phyloP scores from a whole-genome alignment of 2,329 filamentous ascomycete species.

The Hypoxylon rubiginosum region DNA sequence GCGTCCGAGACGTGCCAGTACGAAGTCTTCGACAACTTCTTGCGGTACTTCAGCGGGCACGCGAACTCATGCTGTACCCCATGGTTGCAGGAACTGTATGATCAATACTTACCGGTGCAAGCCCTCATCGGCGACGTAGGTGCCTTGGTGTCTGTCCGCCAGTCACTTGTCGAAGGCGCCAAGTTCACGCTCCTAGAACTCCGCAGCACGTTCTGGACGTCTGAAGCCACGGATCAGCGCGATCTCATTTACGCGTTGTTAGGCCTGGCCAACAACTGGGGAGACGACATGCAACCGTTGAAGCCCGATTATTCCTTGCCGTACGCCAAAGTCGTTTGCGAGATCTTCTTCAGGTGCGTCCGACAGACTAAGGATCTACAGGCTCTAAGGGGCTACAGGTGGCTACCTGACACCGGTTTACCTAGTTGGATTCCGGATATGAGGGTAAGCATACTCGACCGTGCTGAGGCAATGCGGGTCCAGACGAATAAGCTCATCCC shows the following conservation, averaged over 20 bases:
- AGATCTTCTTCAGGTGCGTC: slow-evolving; percentile 12
- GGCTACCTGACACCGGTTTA: neutral
- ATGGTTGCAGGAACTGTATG: neutral
- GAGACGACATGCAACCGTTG: neutral
- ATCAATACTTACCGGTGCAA: neutral
- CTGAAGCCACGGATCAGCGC: slow-evolving; percentile 19
- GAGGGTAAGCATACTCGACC: neutral
- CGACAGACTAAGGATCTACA: slow-evolving; percentile 1
- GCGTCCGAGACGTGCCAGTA: slow-evolving; percentile 13
- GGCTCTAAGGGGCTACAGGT: slow-evolving; percentile 5
- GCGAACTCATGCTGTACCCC: slow-evolving; percentile 1
- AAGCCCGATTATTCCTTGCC: slow-evolving; percentile 5
- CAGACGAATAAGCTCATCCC: neutral
- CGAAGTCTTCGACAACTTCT: neutral
- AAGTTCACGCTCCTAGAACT: slow-evolving; percentile 5
- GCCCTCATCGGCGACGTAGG: neutral
- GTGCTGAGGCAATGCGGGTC: neutral
- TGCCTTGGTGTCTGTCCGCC: neutral
- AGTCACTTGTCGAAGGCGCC: neutral
- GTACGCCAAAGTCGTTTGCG: neutral
- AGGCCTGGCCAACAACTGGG: slow-evolving; percentile 16
- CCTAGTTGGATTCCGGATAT: slow-evolving; percentile 28
- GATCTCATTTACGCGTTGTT: slow-evolving; percentile 28
- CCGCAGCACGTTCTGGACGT: slow-evolving; percentile 15
- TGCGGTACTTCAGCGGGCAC: neutral